Evolutionary conservation across 2,329 filamentous ascomycete genomes (phyloP).

Genomic region (Ophiognomonia clavigignenti-juglandacearum): DNA sequence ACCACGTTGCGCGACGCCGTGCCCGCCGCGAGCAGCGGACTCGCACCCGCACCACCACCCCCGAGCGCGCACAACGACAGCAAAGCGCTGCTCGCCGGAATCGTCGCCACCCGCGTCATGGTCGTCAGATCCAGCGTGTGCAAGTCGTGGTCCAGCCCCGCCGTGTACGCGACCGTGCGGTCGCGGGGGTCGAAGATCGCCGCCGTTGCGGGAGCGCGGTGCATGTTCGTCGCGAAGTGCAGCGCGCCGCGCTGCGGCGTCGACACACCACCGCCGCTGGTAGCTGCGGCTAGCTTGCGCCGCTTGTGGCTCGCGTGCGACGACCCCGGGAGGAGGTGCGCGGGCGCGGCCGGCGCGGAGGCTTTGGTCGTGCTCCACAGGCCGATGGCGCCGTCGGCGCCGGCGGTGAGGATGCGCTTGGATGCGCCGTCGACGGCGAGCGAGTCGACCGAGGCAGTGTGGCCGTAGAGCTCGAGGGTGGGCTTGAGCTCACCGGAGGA

Average conservation of each 20-base stretch:
- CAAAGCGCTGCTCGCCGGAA: conserved; percentile 79
- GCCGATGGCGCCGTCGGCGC: conserved; percentile 77
- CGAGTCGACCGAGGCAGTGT: conserved; percentile 57
- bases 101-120: conserved; percentile 68
- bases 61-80: conserved; percentile 73
- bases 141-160: conserved; percentile 85
- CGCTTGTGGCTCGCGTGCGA: conserved; percentile 61
- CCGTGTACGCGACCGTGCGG: conserved; percentile 83
- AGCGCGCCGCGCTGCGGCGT: conserved; percentile 71
- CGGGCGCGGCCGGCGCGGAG: conserved; percentile 68
- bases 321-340: conserved; percentile 62
- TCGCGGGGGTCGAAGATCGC: conserved; percentile 83
- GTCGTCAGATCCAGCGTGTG: conserved; percentile 90
- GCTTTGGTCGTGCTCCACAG: conserved; percentile 82
- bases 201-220: conserved; percentile 71
- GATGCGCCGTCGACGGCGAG: conserved; percentile 68
- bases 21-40: conserved; percentile 60
- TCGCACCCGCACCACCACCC: conserved; percentile 41
- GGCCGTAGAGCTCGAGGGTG: conserved; percentile 56
- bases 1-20: conserved; percentile 84
- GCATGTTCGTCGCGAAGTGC: conserved; percentile 63
- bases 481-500: conserved; percentile 62
- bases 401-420: conserved; percentile 78
- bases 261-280: conserved; percentile 34
- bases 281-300: conserved; percentile 53